Percentiles rank a stretch among this genome's conserved stretches.
Conservation (phyloP, 2,329 filamentous ascomycete genomes). For the Trichoderma sp. region DNA sequence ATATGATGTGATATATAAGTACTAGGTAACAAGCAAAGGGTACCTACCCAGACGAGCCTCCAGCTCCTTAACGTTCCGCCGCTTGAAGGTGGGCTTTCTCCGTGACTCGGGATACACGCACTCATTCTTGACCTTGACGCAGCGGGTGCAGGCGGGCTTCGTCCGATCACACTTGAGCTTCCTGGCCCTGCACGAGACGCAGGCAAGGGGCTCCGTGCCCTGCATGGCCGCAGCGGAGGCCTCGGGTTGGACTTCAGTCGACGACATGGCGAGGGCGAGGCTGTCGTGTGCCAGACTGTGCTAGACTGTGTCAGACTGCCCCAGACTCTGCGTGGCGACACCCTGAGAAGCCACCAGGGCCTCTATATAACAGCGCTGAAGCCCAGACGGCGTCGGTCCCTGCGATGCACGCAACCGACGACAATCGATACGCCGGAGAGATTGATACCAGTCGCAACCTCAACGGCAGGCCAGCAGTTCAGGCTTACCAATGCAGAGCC, state of each 20-base stretch:
- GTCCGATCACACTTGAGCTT: constrained; percentile 85
- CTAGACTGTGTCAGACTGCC: too few relatives aligned
- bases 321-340: background rate
- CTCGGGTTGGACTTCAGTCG: constrained; percentile 12
- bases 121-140: constrained; percentile 67
- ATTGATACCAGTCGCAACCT: background rate
- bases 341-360: constrained; percentile 3
- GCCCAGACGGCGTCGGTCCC: background rate
- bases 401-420: too few relatives aligned
- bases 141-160: constrained; percentile 77
- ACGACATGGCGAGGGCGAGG: constrained; percentile 6
- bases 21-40: background rate
- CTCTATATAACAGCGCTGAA: background rate
- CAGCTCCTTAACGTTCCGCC: constrained; percentile 85
- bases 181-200: constrained; percentile 75
- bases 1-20: background rate
- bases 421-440: background rate
- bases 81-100: constrained; percentile 82
- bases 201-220: constrained; percentile 60
- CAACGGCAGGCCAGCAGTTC: background rate
- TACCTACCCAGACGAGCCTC: constrained; percentile 77
- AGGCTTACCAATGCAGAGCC: background rate
- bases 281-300: too few relatives aligned
- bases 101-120: constrained; percentile 88
- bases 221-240: constrained; percentile 2